Base-by-base conservation (phyloP, 305 asterid species). In the Galium porrigens region DNA sequence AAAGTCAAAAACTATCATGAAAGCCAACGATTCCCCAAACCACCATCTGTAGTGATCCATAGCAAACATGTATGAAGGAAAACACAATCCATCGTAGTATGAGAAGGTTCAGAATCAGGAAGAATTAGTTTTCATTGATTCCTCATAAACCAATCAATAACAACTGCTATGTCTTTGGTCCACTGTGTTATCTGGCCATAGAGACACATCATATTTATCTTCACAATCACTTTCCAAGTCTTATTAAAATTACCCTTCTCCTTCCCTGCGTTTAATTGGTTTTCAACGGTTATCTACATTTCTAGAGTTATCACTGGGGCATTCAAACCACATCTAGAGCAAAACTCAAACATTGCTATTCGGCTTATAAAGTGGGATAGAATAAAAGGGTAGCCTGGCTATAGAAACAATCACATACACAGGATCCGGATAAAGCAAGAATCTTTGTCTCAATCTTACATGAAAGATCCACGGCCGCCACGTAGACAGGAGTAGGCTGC, bases 401-500 rank as follows among this genome's bases (percentile, higher is more conserved):
- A n/a, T n/a, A 51, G 56, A 18, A 18, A 51, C 56, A 51, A 9
- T 27, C 58, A 20, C 33, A 7, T 53, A 25, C 27, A 51, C 14
- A 52, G 29, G 58, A 52, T 51, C 11, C 0, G 58, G 33, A 27
- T 20, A 54, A 27, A 11, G 33, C n/a, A 2, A 0, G 46, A 10
- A 49, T 6, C 42, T 57, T 29, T 20, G 29, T 53, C 61, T 57
- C 20, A 34, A 15, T 8, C 95, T 85, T 89, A 92, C 97, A 85
- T 36, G 97, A 79, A 70, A 92, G 94, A 80, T 92, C 97, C 72
- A 89, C 86, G 7, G 89, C 95, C 6, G 97, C 99, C 69, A 92
- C 95, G 78, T 92, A 92, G 69, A 92, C 97, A 9, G 97, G 99
- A 62, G 77, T 78, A 6, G 97, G 90, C 83, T 87, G 87, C 87